Evolutionary conservation across 306 rosid genomes (phyloP), one percentile per base, ranked within the genome.

Genomic region (Quercus dentata): DNA sequence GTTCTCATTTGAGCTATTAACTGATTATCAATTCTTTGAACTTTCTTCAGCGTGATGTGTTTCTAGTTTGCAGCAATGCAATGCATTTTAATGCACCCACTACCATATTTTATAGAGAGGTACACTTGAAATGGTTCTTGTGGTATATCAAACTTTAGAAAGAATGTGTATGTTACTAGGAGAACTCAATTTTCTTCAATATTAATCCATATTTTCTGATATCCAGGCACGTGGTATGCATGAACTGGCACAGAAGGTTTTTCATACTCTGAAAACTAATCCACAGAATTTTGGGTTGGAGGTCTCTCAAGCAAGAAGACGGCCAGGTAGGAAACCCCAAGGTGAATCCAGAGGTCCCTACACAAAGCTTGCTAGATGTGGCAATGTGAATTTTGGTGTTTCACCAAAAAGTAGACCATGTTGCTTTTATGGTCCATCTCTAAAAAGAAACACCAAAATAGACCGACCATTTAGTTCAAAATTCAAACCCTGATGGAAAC

Each of bases 31-130:
- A 69, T 64, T 67, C 27, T 77, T 46, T 74, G 63, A 77, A 49
- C 70, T 41, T 14, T 70, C 3, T 46, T 63, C 83, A 85, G 88
- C 21, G 55, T 31, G 85, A 85, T 81, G 79, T 78, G 28, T 19
- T 30, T 35, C 79, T 78, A 3, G 46, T 85, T 61, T 56, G 54
- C 62, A 63, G 61, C 74, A 85, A 85, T 49, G 88, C 85, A 11
- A 78, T 81, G 83, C 83, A 56, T 33, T 85, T 81, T 61, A 85
- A 85, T 68, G 68, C 85, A 25, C 75, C 85, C 19, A 56, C 75
- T 30, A 81, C 85, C 46, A 19, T 74, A 62, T 81, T 41, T n/a
- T 78, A 81, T 78, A 57, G 58, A 57, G 85, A 78, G 85, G 85
- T 78, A 57, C 27, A 4, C 28, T n/a, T 38, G 56, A 65, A 18